phyloP scores from a whole-genome alignment of 306 rosid species.

The Pterocarpus macrocarpus region DNA sequence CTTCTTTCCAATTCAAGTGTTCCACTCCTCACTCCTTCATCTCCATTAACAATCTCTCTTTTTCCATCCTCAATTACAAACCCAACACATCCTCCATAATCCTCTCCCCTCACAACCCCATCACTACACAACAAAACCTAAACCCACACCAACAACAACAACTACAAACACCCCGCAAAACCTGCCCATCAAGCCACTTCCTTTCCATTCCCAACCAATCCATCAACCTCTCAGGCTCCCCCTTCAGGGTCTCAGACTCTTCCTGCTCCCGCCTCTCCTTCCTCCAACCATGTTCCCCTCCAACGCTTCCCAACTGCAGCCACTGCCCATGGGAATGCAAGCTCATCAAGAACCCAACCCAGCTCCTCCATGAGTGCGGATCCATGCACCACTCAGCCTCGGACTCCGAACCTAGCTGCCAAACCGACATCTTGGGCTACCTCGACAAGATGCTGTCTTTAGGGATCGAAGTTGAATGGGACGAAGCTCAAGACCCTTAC shows the following conservation, averaged over 20 bases:
- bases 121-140: not conserved
- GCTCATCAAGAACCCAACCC: slow-evolving; percentile 67
- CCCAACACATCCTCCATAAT: slow-evolving; percentile 65
- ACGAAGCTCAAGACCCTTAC: slow-evolving; percentile 67
- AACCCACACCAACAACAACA: too few species aligned
- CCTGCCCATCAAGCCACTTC: slow-evolving; percentile 50
- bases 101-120: slow-evolving; percentile 60
- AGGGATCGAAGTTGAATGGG: slow-evolving; percentile 85
- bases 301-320: slow-evolving; percentile 64
- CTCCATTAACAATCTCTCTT: slow-evolving; percentile 70
- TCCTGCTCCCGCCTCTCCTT: slow-evolving; percentile 70
- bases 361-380: slow-evolving; percentile 64
- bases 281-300: slow-evolving; percentile 74
- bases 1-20: slow-evolving; percentile 78
- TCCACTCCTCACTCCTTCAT: slow-evolving; percentile 61
- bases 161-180: not conserved
- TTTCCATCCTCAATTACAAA: slow-evolving; percentile 68
- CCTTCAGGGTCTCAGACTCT: slow-evolving; percentile 68
- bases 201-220: slow-evolving; percentile 62
- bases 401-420: slow-evolving; percentile 60
- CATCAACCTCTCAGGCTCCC: slow-evolving; percentile 70
- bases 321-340: slow-evolving; percentile 82
- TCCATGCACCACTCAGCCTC: slow-evolving; percentile 53
- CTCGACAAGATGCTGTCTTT: slow-evolving; percentile 55
- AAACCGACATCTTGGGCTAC: slow-evolving; percentile 65